Evolutionary conservation across 176 grass and related monocot species (phyloP), one percentile per base, ranked within the genome.

Genomic region (Juncus inflexus): DNA sequence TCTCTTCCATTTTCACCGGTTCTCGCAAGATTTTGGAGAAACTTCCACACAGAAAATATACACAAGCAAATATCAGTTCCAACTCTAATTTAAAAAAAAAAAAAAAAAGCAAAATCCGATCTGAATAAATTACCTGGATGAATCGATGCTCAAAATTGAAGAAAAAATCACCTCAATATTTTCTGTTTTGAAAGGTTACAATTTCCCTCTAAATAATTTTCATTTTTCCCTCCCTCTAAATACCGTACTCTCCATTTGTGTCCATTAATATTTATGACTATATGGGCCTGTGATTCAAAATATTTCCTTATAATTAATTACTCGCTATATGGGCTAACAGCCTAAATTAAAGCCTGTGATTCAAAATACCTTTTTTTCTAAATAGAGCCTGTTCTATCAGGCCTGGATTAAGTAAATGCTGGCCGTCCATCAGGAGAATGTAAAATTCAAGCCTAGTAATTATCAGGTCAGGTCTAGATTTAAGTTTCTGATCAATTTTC

Each of bases 1-100:
- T 61, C 8, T 3, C 37, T 64, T 77, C 66, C 74, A 77, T 83
- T 41, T 65, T n/a, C 19, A 37, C 64, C 12, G 35, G 19, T 67
- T 36, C 45, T 67, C 16, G 19, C 45, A 51, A 35, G 41, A 50
- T 66, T 13, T 49, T 28, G 19, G 19, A 28, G 19, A 16, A 47
- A 64, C 11, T 3, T 42, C 40, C 7, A 42, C 5, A 6, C 4
- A 43, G 4, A 47, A 28, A 6, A 47, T 47, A 1, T 47, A 42
- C n/a, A 4, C 4, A 42, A 7, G 37, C 9, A 15, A 65, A 65
- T 4, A 9, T 65, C 15, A 65, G 62, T 4, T 6, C 14, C 15
- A 16, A 19, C 7, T 16, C 62, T 47, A 65, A 36, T 62, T n/a
- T 62, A 10, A 42, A 43, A 64, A 47, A 64, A 14, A 70, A 70